Conservation (phyloP, 768 basidiomycete genomes). For the Pulveroboletus sp. region DNA sequence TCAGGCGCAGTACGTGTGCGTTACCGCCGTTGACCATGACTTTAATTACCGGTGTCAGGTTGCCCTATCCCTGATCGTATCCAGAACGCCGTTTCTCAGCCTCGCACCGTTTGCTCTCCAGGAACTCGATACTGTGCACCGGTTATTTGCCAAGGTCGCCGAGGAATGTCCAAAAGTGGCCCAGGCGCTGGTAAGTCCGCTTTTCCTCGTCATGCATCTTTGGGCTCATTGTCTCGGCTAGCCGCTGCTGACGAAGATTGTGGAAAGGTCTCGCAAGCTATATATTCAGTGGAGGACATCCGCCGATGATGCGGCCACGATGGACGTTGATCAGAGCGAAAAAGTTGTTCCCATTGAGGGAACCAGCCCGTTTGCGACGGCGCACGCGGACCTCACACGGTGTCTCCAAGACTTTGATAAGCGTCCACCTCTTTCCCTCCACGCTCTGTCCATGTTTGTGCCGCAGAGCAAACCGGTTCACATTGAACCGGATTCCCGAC, state of each 20-base stretch:
- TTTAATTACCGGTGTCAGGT: conserved; percentile 37
- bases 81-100: conserved; percentile 56
- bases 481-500: conserved; percentile 17
- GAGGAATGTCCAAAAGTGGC: conserved; percentile 58
- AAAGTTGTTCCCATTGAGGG: conserved; percentile 3
- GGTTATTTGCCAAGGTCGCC: conserved; percentile 55
- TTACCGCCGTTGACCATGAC: background rate
- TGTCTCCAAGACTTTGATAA: conserved; percentile 26
- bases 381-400: conserved; percentile 22
- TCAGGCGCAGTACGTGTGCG: conserved; percentile 59
- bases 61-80: conserved; percentile 62
- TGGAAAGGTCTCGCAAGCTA: conserved; percentile 47
- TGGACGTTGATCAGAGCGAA: conserved; percentile 26
- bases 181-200: conserved; percentile 51
- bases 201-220: background rate
- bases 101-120: conserved; percentile 58
- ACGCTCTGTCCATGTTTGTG: conserved; percentile 24
- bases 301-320: conserved; percentile 13
- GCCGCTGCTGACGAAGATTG: conserved; percentile 57
- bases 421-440: conserved; percentile 15
- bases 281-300: conserved; percentile 41
- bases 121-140: conserved; percentile 57
- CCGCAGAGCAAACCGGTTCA: conserved; percentile 14
- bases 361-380: conserved; percentile 17
- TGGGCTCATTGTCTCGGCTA: conserved; percentile 23